Percentiles rank a stretch among this genome's conserved stretches.
Evolutionary conservation across 1,284 basidiomycete species (phyloP).

Genomic region (Thecaphora thlaspeos): DNA sequence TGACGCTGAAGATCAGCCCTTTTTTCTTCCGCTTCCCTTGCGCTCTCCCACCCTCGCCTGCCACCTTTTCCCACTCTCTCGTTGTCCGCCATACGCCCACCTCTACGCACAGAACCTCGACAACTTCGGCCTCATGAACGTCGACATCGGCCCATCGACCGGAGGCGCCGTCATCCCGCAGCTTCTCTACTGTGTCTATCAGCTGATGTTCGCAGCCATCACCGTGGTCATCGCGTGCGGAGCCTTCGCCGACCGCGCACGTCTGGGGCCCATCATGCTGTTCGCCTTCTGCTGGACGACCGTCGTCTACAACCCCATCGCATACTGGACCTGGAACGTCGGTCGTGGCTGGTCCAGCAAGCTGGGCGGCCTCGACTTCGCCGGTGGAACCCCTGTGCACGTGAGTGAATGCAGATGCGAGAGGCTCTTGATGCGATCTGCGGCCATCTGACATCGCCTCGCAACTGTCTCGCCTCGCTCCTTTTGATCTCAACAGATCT

Average conservation of each 20-base stretch:
- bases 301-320: constrained; percentile 69
- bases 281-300: constrained; percentile 87
- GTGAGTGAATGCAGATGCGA: too few relatives aligned
- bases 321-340: constrained; percentile 57
- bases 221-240: constrained; percentile 75
- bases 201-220: constrained; percentile 77
- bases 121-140: constrained; percentile 80
- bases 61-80: constrained; percentile 50
- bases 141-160: constrained; percentile 71
- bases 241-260: constrained; percentile 85
- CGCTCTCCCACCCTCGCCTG: neutral
- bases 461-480: too few relatives aligned
- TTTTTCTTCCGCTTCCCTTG: neutral
- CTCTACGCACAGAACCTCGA: constrained; percentile 62
- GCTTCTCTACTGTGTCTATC: constrained; percentile 83
- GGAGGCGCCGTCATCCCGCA: constrained; percentile 65
- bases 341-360: constrained; percentile 51
- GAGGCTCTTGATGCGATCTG: too few relatives aligned
- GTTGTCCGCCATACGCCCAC: constrained; percentile 55
- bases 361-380: constrained; percentile 59
- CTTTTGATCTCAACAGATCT: too few relatives aligned
- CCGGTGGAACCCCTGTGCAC: constrained; percentile 60
- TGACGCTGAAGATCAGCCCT: neutral
- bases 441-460: too few relatives aligned
- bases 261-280: constrained; percentile 79